phyloP scores from a whole-genome alignment of 352 stramenopile genomes.

The Globisporangium carolinianum region DNA sequence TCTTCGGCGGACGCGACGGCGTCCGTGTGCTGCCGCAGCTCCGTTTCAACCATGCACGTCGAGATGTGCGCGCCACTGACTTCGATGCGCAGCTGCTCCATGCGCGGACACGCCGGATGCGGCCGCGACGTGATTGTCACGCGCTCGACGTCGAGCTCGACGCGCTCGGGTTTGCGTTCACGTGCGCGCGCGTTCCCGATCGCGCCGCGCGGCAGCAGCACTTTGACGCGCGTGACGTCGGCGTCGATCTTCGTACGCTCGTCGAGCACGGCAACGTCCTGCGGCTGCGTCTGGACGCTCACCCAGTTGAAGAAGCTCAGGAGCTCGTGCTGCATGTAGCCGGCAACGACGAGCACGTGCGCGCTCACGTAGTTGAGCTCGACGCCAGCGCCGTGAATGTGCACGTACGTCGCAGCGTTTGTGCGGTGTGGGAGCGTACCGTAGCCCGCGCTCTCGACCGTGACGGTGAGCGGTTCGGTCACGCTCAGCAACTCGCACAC shows the following conservation, averaged over 20 bases:
- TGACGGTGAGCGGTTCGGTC: slow-evolving; percentile 21
- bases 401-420: slow-evolving; percentile 33
- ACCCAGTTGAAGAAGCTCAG: slow-evolving; percentile 61
- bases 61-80: slow-evolving; percentile 30
- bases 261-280: slow-evolving; percentile 19
- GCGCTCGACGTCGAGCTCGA: slow-evolving; percentile 40
- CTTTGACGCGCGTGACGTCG: slow-evolving; percentile 24
- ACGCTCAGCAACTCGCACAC: slow-evolving; percentile 33
- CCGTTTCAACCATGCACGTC: slow-evolving; percentile 24
- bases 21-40: slow-evolving; percentile 19
- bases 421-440: slow-evolving; percentile 35
- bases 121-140: slow-evolving; percentile 36
- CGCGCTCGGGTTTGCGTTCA: slow-evolving; percentile 36
- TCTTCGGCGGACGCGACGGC: slow-evolving; percentile 33
- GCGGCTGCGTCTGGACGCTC: slow-evolving; percentile 38
- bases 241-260: slow-evolving; percentile 56
- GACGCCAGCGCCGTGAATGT: slow-evolving; percentile 28
- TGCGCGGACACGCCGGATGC: slow-evolving; percentile 25
- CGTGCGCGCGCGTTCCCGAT: slow-evolving; percentile 28
- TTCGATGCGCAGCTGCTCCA: slow-evolving; percentile 50
- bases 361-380: slow-evolving; percentile 57
- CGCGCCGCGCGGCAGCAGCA: slow-evolving; percentile 42
- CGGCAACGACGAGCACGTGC: slow-evolving; percentile 32
- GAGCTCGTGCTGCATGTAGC: slow-evolving; percentile 56
- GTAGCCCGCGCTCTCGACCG: slow-evolving; percentile 40